phyloP scores from a whole-genome alignment of 495 filamentous ascomycete species.

The Letharia lupina region DNA sequence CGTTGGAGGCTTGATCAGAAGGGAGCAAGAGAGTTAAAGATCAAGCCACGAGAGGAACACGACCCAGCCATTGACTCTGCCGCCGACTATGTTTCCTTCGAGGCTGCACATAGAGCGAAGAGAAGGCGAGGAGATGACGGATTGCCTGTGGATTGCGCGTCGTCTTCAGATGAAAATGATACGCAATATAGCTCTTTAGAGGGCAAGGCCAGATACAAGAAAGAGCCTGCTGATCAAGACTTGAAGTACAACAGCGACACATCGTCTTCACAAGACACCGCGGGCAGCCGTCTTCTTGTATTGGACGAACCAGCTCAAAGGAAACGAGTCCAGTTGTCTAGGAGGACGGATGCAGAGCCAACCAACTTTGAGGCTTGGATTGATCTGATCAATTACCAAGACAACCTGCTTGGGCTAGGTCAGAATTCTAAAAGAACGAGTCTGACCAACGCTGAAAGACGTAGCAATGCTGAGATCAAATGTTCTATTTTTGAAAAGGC shows the following conservation, averaged over 20 bases:
- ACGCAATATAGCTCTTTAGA: slow-evolving; percentile 65
- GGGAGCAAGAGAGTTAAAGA: slow-evolving; percentile 31
- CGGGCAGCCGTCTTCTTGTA: neutral
- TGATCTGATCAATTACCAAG: slow-evolving; percentile 65
- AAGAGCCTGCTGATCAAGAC: slow-evolving; percentile 29
- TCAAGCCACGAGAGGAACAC: slow-evolving; percentile 26
- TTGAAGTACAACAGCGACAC: slow-evolving; percentile 31
- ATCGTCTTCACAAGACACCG: neutral
- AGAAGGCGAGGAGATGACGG: slow-evolving; percentile 15
- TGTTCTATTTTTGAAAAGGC: slow-evolving; percentile 76
- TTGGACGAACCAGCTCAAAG: slow-evolving; percentile 6
- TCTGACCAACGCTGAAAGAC: slow-evolving; percentile 51
- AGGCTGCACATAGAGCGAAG: slow-evolving; percentile 26
- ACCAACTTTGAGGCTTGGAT: slow-evolving; percentile 67
- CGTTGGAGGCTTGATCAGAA: slow-evolving; percentile 34
- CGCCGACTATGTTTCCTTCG: slow-evolving; percentile 42
- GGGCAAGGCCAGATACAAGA: slow-evolving; percentile 49
- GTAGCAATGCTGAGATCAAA: slow-evolving; percentile 66
- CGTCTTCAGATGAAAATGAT: slow-evolving; percentile 39
- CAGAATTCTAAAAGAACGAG: slow-evolving; percentile 25
- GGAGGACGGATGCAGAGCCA: slow-evolving; percentile 52
- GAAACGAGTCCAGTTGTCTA: slow-evolving; percentile 44
- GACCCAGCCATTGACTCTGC: slow-evolving; percentile 28
- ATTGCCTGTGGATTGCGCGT: slow-evolving; percentile 16
- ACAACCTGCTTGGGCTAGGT: slow-evolving; percentile 45